Percentiles rank a stretch among this genome's conserved stretches.
Conservation (phyloP, 768 basidiomycete species). For the Psilocybe cubensis region DNA sequence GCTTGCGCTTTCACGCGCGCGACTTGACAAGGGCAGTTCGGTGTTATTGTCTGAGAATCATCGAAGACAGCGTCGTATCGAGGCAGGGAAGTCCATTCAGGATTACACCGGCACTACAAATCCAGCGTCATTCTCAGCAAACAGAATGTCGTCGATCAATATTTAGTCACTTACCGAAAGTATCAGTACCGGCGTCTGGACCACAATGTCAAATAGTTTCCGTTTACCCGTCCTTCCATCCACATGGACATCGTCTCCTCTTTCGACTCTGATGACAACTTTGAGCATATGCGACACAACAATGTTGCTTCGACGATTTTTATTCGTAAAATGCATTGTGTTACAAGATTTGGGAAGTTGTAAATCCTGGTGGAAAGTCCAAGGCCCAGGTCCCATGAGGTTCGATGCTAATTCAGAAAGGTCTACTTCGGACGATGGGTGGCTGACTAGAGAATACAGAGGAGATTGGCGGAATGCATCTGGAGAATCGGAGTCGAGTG, state of each 20-base stretch:
- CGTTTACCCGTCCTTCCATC: conserved; percentile 71
- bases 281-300: conserved; percentile 78
- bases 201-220: conserved; percentile 86
- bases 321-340: conserved; percentile 76
- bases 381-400: conserved; percentile 84
- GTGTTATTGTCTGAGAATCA: conserved; percentile 33
- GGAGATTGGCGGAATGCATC: conserved; percentile 72
- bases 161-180: conserved; percentile 66
- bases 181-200: conserved; percentile 85
- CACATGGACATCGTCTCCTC: conserved; percentile 68
- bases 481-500: conserved; percentile 71
- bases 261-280: conserved; percentile 80
- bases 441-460: conserved; percentile 50
- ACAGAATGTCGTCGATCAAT: not conserved
- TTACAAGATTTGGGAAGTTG: conserved; percentile 68
- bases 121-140: not conserved
- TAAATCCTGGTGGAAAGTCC: conserved; percentile 75
- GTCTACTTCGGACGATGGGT: conserved; percentile 42
- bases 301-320: conserved; percentile 77
- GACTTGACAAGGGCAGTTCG: conserved; percentile 51
- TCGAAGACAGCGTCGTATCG: conserved; percentile 63
- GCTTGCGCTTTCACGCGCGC: conserved; percentile 13
- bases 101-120: conserved; percentile 76
- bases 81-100: conserved; percentile 80
- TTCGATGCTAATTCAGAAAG: conserved; percentile 59